Conservation (phyloP, 768 basidiomycete genomes). For the Coprinopsis marcescibilis region DNA sequence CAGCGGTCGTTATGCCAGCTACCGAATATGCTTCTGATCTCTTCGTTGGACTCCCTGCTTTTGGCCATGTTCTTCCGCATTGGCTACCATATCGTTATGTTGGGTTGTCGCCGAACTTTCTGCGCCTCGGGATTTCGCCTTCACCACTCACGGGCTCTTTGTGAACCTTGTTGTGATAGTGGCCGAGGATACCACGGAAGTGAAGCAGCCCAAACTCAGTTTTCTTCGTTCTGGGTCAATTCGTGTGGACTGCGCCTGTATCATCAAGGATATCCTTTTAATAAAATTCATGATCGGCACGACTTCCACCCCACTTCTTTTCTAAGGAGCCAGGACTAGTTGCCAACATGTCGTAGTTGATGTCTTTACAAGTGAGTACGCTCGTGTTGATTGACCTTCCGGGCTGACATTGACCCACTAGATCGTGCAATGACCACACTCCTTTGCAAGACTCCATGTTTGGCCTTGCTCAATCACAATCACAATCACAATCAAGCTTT, state of each 20-base stretch:
- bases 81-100: slow-evolving; percentile 3
- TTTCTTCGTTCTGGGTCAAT: neutral
- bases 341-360: too few relatives aligned
- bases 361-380: too few relatives aligned
- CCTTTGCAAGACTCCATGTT: too few relatives aligned
- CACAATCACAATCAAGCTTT: neutral
- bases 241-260: neutral
- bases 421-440: too few relatives aligned
- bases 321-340: too few relatives aligned
- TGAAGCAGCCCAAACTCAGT: neutral
- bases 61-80: neutral
- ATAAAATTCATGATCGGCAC: neutral
- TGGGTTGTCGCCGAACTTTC: neutral
- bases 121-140: neutral
- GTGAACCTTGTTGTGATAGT: neutral
- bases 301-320: neutral
- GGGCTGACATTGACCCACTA: too few relatives aligned
- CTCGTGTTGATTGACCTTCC: too few relatives aligned
- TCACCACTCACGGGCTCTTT: neutral
- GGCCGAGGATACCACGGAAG: slow-evolving; percentile 5
- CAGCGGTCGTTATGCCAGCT: slow-evolving; percentile 87
- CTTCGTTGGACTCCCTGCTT: slow-evolving; percentile 3
- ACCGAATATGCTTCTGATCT: slow-evolving; percentile 79
- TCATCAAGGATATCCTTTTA: neutral
- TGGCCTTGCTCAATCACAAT: neutral